Base-by-base conservation (phyloP, 352 stramenopile species). In the Thraustotheca clavata region DNA sequence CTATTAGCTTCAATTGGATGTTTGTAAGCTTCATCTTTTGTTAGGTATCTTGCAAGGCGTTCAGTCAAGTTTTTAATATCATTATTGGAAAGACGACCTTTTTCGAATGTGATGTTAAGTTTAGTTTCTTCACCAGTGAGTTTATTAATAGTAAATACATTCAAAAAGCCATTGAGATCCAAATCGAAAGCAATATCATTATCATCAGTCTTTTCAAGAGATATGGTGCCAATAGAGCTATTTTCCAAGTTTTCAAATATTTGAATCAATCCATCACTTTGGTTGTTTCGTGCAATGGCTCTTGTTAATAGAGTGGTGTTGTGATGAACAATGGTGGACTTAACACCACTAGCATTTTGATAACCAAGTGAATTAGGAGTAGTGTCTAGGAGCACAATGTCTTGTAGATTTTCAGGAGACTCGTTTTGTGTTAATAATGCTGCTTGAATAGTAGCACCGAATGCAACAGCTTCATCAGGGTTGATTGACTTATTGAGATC, bases 81-180 rank as follows among this genome's bases (percentile, higher is more conserved):
- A 9, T 94, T 79, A 60, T 95, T 84, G 49, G 80, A 94, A 22
- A 97, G 76, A 29, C 89, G 86, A 18, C 89, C 90, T 71, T 96
- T 97, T 70, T 97, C 88, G 76, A 97, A 97, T 54, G 85, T 97
- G 75, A 98, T 98, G 59, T 87, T 97, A 60, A 97, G 97, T 82
- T 97, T 96, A 69, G 96, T 87, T 66, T 96, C 86, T 74, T 95
- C 95, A 47, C 88, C 87, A 32, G 90, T 98, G 41, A 71, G 84
- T 76, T 76, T 77, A 49, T 77, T 71, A 29, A 71, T 52, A 0
- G 90, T 90, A 26, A 72, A 82, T 18, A 97, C 90, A 68, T 96
- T 91, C 48, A 97, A 72, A 59, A 97, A 95, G 22, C 87, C 87
- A 40, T 74, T 80, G 31, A 69, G 79, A 59, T 94, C 84, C 46